Conservation (phyloP, 768 basidiomycete genomes). For the Cyclocybe aegerita region DNA sequence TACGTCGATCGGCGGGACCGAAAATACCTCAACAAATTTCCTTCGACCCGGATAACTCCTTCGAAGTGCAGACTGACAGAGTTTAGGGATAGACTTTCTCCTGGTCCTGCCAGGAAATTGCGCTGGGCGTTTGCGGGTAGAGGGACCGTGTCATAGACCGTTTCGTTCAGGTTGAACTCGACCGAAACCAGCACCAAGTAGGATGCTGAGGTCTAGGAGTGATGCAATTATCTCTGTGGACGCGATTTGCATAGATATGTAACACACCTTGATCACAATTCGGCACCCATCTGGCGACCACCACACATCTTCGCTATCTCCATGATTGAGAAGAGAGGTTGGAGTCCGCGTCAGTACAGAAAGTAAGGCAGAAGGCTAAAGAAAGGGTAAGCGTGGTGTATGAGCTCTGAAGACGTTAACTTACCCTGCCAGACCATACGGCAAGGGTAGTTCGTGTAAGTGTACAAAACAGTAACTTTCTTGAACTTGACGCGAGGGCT, state of each 20-base stretch:
- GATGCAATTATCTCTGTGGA: neutral
- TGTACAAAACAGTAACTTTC: slow-evolving; percentile 76
- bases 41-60: slow-evolving; percentile 80
- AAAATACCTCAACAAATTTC: slow-evolving; percentile 65
- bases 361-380: slow-evolving; percentile 68
- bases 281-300: slow-evolving; percentile 85
- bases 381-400: slow-evolving; percentile 2
- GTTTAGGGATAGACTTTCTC: slow-evolving; percentile 73
- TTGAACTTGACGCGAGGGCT: slow-evolving; percentile 60
- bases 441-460: slow-evolving; percentile 71
- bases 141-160: slow-evolving; percentile 53
- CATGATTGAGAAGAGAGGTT: slow-evolving; percentile 78
- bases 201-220: slow-evolving; percentile 72
- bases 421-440: slow-evolving; percentile 77
- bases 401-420: neutral
- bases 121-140: slow-evolving; percentile 57
- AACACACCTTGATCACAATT: slow-evolving; percentile 76
- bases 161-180: slow-evolving; percentile 52
- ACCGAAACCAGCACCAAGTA: slow-evolving; percentile 76
- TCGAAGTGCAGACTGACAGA: slow-evolving; percentile 72
- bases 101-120: slow-evolving; percentile 75
- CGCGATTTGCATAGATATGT: neutral
- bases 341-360: slow-evolving; percentile 76
- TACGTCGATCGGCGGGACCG: neutral
- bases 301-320: slow-evolving; percentile 69